phyloP scores from a whole-genome alignment of 257 asterid genomes.

The Nicotiana benthamiana region DNA sequence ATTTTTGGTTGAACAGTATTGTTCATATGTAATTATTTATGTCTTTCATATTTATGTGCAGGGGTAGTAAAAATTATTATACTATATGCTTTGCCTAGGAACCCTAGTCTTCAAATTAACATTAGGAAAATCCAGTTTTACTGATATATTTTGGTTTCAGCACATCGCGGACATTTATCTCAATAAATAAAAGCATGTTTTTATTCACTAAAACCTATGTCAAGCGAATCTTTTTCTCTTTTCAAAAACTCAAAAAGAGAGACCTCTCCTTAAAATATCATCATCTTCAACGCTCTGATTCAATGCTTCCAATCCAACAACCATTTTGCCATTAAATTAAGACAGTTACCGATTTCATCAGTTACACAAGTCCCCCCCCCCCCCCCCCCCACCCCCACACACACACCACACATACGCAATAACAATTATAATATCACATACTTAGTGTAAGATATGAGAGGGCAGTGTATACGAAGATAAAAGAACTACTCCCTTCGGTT shows the following conservation, averaged over 20 bases:
- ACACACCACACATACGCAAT: too few species aligned
- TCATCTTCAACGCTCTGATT: background rate
- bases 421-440: too few species aligned
- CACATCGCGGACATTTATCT: background rate
- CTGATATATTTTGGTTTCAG: background rate
- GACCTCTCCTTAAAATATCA: conserved; percentile 3
- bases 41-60: too few species aligned
- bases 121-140: background rate
- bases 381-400: background rate
- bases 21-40: too few species aligned
- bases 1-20: too few species aligned
- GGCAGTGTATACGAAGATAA: too few species aligned
- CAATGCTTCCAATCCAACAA: conserved; percentile 7
- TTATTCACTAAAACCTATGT: background rate
- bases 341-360: background rate
- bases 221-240: background rate
- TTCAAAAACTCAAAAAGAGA: background rate
- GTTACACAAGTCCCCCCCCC: background rate
- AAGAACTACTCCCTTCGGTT: too few species aligned
- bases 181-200: background rate
- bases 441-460: accelerated
- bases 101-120: too few species aligned
- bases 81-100: too few species aligned
- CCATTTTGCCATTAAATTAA: conserved; percentile 2
- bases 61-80: too few species aligned